Conservation (phyloP, 345 rosid genomes). For the Nasturtium officinale region DNA sequence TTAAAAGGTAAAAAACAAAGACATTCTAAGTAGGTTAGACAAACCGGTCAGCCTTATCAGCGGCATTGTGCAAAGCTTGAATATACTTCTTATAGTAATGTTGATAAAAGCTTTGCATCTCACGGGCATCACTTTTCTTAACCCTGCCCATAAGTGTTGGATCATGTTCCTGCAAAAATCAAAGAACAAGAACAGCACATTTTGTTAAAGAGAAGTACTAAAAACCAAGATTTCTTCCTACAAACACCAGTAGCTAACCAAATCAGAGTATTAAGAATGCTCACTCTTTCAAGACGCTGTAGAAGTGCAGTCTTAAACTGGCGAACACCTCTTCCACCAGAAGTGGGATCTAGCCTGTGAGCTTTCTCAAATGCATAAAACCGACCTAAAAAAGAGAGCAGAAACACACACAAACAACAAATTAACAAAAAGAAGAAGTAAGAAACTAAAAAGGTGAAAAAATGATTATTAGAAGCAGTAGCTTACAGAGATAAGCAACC, state of each 20-base stretch:
- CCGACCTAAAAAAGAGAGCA: slow-evolving; percentile 58
- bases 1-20: not conserved
- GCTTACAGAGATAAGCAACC: slow-evolving; percentile 96
- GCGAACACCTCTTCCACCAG: slow-evolving; percentile 98
- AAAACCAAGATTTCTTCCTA: not conserved
- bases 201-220: not conserved
- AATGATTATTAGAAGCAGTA: not conserved
- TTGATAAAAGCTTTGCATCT: slow-evolving; percentile 89
- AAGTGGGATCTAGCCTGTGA: slow-evolving; percentile 93
- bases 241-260: slow-evolving; percentile 1
- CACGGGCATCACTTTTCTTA: slow-evolving; percentile 88
- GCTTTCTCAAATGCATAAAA: slow-evolving; percentile 99
- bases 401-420: not conserved
- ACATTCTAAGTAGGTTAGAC: slow-evolving; percentile 34
- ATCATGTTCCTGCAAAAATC: slow-evolving; percentile 66
- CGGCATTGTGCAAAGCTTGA: slow-evolving; percentile 86
- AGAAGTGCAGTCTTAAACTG: slow-evolving; percentile 99
- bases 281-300: slow-evolving; percentile 95
- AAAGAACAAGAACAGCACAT: not conserved
- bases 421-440: slow-evolving; percentile 10
- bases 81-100: slow-evolving; percentile 86
- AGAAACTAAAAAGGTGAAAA: not conserved
- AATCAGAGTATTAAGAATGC: slow-evolving; percentile 20
- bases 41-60: slow-evolving; percentile 93
- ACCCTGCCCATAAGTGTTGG: slow-evolving; percentile 76